Conservation (phyloP, 2,329 filamentous ascomycete genomes). For the Parasarocladium wereldwijsianum region DNA sequence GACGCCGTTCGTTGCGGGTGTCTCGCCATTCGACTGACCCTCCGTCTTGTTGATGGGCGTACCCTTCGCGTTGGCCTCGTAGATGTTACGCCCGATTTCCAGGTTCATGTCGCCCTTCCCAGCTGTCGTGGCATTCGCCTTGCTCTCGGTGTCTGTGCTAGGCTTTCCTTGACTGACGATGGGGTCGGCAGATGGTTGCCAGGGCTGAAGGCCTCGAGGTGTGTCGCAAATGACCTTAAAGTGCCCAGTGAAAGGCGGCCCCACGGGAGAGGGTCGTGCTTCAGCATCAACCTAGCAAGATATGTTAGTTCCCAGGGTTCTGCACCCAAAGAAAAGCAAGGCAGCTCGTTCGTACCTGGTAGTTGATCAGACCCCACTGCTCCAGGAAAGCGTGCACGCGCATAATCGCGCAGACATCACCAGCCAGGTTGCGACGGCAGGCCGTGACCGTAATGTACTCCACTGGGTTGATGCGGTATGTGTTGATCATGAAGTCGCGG, state of each 20-base stretch:
- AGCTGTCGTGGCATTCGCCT: constrained; percentile 48
- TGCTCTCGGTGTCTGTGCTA: constrained; percentile 55
- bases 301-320: constrained; percentile 4
- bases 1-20: constrained; percentile 49
- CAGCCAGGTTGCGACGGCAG: constrained; percentile 84
- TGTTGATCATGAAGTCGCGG: constrained; percentile 99
- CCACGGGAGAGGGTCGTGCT: constrained; percentile 85
- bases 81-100: constrained; percentile 90
- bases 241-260: constrained; percentile 91
- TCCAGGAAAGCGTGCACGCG: constrained; percentile 94
- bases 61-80: constrained; percentile 77
- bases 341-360: constrained; percentile 51
- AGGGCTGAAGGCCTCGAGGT: constrained; percentile 82
- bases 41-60: constrained; percentile 55
- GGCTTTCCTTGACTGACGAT: constrained; percentile 46
- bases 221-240: constrained; percentile 95
- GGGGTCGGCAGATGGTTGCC: constrained; percentile 77
- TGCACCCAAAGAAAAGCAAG: not conserved
- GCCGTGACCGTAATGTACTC: constrained; percentile 97
- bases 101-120: constrained; percentile 74
- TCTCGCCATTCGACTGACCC: constrained; percentile 64
- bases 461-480: constrained; percentile 85
- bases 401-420: constrained; percentile 98
- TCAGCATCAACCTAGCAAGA: constrained; percentile 74
- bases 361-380: constrained; percentile 98